Evolutionary conservation across 257 asterid genomes (phyloP), one percentile per base, ranked within the genome.

Genomic region (Perilla frutescens): DNA sequence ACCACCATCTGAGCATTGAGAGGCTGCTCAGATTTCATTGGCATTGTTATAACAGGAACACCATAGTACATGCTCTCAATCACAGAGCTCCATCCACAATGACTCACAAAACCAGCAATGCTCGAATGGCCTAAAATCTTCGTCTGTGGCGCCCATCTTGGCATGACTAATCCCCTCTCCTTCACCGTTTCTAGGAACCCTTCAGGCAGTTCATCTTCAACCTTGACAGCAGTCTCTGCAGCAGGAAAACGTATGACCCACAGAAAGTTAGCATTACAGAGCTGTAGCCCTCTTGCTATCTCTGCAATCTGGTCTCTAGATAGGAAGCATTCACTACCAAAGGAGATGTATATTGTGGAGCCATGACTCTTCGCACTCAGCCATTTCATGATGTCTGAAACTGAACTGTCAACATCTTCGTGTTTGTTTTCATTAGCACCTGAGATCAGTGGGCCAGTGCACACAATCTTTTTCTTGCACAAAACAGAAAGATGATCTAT

Each of bases 81-180:
- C 0, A 76, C 31, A 31, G 88, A 84, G 65, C 78, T 68, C 83
- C 86, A 79, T 9, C 88, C 88, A 43, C 88, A 84, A 10, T 84
- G 88, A 8, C 84, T 79, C 71, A 74, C 34, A 58, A 84, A 84
- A 41, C 74, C 83, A 32, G 73, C 80, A 3, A 57, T 41, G 29
- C 81, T 58, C 0, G 75, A 20, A 59, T 76, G 81, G 0, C 51
- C 49, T 36, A 82, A 39, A 5, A 79, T 76, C 66, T 54, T 29
- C 0, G 73, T 66, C n/a, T 82, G 84, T 10, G 86, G 86, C 0
- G 69, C 86, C 86, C 81, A 79, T 9, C 55, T 49, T 13, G 44
- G 11, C 3, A 72, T 29, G 9, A 82, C 43, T 5, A 62, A 8
- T 1, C 80, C 86, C 26, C 80, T 79, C 11, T 14, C 84, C 49